These are phyloP conservation scores for Hymenoscyphus linearis DNA, from an alignment of 2,329 filamentous ascomycete genomes.

Conservation along the genomic window DNA sequence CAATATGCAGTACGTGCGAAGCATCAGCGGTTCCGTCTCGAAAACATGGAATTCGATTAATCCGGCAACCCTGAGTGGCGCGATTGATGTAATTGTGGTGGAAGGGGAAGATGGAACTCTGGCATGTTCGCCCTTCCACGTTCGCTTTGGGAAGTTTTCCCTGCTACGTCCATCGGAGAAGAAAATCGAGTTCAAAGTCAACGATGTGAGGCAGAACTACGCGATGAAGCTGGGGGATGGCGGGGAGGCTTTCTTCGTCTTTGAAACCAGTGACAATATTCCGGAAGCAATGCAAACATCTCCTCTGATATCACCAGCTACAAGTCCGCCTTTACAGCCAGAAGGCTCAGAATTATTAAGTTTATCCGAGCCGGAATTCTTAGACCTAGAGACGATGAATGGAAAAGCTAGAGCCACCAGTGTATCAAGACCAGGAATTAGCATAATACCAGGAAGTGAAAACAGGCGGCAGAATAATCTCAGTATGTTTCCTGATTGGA, in stretches of 20 bases:
- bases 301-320: constrained; percentile 82
- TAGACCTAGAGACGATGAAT: constrained; percentile 49
- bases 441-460: constrained; percentile 36
- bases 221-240: constrained; percentile 98
- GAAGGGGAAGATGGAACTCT: constrained; percentile 89
- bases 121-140: constrained; percentile 94
- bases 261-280: constrained; percentile 87
- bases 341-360: constrained; percentile 38
- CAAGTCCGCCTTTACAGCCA: constrained; percentile 65
- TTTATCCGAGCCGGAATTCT: constrained; percentile 63
- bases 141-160: constrained; percentile 98
- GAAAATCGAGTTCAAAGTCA: constrained; percentile 97
- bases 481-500: constrained; percentile 21
- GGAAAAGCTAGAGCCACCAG: constrained; percentile 38
- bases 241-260: constrained; percentile 97
- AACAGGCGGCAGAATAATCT: constrained; percentile 30
- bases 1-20: constrained; percentile 93
- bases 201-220: constrained; percentile 85
- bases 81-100: constrained; percentile 98
- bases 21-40: constrained; percentile 89
- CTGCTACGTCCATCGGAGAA: constrained; percentile 92
- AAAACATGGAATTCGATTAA: constrained; percentile 99
- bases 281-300: constrained; percentile 94
- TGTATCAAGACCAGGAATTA: constrained; percentile 40
- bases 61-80: constrained; percentile 90